Evolutionary conservation across 2,329 filamentous ascomycete genomes (phyloP), one percentile per base, ranked within the genome.

Genomic region (Neonectria neomacrospora): DNA sequence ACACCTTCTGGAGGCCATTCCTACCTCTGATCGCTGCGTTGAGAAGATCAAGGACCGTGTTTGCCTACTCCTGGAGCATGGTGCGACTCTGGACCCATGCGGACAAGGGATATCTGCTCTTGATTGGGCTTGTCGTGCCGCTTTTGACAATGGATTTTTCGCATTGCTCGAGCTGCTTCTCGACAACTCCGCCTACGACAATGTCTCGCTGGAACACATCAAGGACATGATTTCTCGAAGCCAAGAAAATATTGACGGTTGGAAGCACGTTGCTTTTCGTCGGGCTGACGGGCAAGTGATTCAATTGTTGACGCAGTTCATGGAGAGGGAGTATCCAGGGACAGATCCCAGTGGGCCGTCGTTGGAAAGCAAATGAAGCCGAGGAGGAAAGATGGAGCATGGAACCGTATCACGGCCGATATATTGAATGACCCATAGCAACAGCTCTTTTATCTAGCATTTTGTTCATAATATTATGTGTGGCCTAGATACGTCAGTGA

Each of bases 151-250:
- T 2, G 44, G 39, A 23, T 51, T 23, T n/a, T 51, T 34, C 7
- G 42, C 14, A 2, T n/a, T 70, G 4, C 8, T 68, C 1, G 3
- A 34, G 23, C 51, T 63, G 9, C 32, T 70, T 5, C 9, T 67
- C 2, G 12, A n/a, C 1, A 47, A 22, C 7, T 34, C 61, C 26
- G 53, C 41, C 11, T 44, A 22, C 10, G 53, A n/a, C 5, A 70
- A 63, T 28, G 37, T 63, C 34, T 51, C 58, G 1, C 14, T 41
- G 2, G 18, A n/a, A n/a, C 41, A 50, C 20, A 10, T 54, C 5
- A 11, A 8, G 34, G 5, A 42, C 14, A 39, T n/a, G n/a, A n/a
- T n/a, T n/a, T n/a, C n/a, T n/a, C n/a, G n/a, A n/a, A n/a, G n/a
- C n/a, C n/a, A n/a, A n/a, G n/a, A n/a, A n/a, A n/a, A n/a, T n/a